A percentile compares a stretch with the other conserved stretches of the same genome.
Conservation (phyloP, 352 stramenopile genomes). For the Aphanomyces invadans region DNA sequence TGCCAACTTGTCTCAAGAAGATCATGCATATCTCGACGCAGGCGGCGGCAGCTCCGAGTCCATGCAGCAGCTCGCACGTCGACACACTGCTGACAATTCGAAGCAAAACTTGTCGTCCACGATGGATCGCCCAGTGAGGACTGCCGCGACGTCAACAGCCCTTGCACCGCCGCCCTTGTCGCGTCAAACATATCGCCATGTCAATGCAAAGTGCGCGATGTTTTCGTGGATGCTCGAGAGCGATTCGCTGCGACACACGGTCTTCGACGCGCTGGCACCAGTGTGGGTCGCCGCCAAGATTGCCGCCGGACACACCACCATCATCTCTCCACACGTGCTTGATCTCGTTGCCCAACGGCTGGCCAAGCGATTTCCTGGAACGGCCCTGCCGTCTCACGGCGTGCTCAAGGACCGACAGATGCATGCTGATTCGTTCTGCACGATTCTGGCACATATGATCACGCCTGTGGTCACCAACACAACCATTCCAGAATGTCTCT, state of each 20-base stretch:
- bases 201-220: slow-evolving; percentile 6
- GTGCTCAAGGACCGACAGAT: background rate
- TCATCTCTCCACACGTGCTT: background rate
- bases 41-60: background rate
- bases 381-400: background rate
- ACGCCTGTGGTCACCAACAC: background rate
- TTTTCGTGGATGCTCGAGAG: slow-evolving; percentile 4
- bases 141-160: background rate
- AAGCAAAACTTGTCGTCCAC: no score
- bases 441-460: background rate
- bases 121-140: background rate
- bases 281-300: background rate
- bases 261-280: background rate
- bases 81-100: slow-evolving; percentile 11
- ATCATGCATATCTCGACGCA: background rate
- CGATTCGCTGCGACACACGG: background rate
- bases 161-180: background rate
- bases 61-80: background rate
- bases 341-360: slow-evolving; percentile 6
- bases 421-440: background rate
- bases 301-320: background rate
- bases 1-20: slow-evolving; percentile 4
- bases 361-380: background rate
- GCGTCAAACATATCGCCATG: background rate
- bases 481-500: background rate